Base-by-base conservation (phyloP, 176 grass and related monocot genomes). In the Carex scoparia region DNA sequence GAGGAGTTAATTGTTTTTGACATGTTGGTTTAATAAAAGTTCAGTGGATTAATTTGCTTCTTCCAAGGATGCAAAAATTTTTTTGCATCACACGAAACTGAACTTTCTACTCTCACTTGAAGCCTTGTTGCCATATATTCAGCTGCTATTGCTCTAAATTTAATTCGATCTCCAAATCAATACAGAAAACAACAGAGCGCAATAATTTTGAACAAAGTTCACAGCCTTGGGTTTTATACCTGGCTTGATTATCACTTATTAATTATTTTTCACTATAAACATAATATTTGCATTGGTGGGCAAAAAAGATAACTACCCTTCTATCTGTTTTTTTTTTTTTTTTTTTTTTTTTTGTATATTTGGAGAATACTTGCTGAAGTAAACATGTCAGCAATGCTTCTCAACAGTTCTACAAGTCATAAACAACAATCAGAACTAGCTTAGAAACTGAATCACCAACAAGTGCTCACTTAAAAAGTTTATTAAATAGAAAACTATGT, bases 341-440 rank as follows among this genome's bases (percentile, higher is more conserved):
- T 63, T 18, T 61, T 19, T 61, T 30, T 63, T 18, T 61, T 19
- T 61, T 30, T 63, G 19, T 63, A 56, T 33, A 44, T 48, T 33
- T 57, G 2, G 13, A 33, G 51, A 35, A 14, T 16, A 58, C 53
- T 58, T 57, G 72, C 74, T 27, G 7, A 79, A 79, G 28, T 33
- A 79, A 75, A 56, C 53, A 35, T 35, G 53, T 37, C 74, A 79
- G 53, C 46, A 78, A 58, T 58, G 30, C 74, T 75, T 79, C 53
- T 79, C 27, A 10, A 57, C 46, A 35, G 28, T 58, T 79, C 74
- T 79, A 15, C 1, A 33, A 15, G 49, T 16, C 27, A 15, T 70
- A 56, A 56, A 56, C 27, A 77, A 55, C 27, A 75, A 30, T 28
- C 46, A 16, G 42, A 15, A 44, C 67, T 44, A 42, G 7, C 6